A percentile compares a stretch with the other conserved stretches of the same genome.
phyloP scores from a whole-genome alignment of 176 grass and related monocot species.

The Miscanthus lutarioriparius region DNA sequence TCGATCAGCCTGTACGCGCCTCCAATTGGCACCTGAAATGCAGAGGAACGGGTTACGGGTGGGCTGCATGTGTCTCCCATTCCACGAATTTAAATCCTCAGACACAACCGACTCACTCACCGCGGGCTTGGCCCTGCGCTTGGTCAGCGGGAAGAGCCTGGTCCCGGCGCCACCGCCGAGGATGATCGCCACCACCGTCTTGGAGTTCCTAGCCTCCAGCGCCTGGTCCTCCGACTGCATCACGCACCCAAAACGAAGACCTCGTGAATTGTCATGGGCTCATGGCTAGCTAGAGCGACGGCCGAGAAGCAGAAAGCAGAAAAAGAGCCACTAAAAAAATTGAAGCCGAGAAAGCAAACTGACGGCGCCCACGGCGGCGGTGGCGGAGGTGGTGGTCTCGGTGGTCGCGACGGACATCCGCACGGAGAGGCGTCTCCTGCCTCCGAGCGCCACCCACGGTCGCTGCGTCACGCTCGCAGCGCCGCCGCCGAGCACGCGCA shows the following conservation, averaged over 20 bases:
- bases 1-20: constrained; percentile 87
- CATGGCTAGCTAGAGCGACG: background rate
- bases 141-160: constrained; percentile 88
- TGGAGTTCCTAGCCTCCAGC: constrained; percentile 46
- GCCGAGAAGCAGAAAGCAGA: background rate
- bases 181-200: constrained; percentile 84
- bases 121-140: constrained; percentile 81
- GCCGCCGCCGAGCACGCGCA: constrained; percentile 28
- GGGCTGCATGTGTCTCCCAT: background rate
- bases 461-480: background rate
- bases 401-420: constrained; percentile 59
- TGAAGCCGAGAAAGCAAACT: background rate
- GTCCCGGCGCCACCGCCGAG: constrained; percentile 87
- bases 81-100: background rate
- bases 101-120: constrained; percentile 37
- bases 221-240: constrained; percentile 58
- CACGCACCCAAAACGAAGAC: background rate
- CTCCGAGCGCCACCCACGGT: background rate
- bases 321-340: background rate
- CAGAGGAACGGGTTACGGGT: background rate
- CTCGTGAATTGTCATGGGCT: background rate
- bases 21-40: constrained; percentile 78
- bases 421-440: constrained; percentile 28
- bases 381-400: constrained; percentile 30
- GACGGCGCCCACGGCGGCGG: constrained; percentile 33